Evolutionary conservation across 768 basidiomycete genomes (phyloP).

Genomic region (Coprinopsis strossmayeri): DNA sequence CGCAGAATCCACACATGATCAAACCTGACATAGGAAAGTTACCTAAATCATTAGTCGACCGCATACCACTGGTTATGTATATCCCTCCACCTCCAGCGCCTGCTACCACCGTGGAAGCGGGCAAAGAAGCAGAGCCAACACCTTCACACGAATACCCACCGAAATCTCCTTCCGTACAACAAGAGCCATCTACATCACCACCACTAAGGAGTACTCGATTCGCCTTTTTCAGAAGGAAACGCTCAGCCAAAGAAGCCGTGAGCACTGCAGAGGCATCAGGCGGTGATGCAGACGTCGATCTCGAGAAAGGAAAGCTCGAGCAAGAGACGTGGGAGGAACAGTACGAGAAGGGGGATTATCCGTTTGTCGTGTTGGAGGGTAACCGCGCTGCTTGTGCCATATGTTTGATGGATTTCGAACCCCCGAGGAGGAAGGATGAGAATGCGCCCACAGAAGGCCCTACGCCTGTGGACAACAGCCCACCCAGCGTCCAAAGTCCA

Average conservation of each 20-base stretch:
- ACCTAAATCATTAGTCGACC: constrained; percentile 63
- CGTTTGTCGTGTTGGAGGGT: constrained; percentile 75
- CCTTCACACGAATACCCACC: constrained; percentile 59
- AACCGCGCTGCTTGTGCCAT: constrained; percentile 84
- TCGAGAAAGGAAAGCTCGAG: constrained; percentile 15
- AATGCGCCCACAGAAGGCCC: not conserved
- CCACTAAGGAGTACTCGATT: constrained; percentile 28
- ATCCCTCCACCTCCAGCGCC: constrained; percentile 70
- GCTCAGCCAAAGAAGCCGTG: constrained; percentile 15
- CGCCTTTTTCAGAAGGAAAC: constrained; percentile 39
- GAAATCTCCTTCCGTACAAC: constrained; percentile 24
- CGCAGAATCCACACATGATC: constrained; percentile 67
- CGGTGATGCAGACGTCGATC: constrained; percentile 8
- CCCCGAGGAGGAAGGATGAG: constrained; percentile 39
- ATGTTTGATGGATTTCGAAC: constrained; percentile 80
- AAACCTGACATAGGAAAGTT: constrained; percentile 76
- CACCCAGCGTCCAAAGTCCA: too few relatives aligned
- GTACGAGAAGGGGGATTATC: constrained; percentile 73
- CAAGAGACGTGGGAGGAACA: constrained; percentile 65
- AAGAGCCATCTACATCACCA: constrained; percentile 23
- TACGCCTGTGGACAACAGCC: not conserved
- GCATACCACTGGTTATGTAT: constrained; percentile 79
- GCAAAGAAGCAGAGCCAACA: constrained; percentile 24
- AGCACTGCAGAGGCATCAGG: not conserved
- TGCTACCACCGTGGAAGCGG: constrained; percentile 36